Evolutionary conservation across 164 flowering plant species (phyloP).

Genomic region (Vitis vinifera): DNA sequence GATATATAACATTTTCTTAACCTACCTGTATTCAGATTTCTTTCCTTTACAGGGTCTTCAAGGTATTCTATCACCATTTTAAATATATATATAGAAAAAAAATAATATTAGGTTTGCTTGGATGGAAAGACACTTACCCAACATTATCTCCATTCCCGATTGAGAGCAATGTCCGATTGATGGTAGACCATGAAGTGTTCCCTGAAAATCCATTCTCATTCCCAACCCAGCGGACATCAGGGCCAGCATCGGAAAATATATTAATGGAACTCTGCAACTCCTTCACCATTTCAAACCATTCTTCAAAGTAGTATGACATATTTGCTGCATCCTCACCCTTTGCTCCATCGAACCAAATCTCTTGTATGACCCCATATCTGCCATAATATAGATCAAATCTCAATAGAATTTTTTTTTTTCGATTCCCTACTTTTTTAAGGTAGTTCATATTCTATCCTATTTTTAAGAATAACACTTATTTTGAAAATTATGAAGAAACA

Average conservation of each 20-base stretch:
- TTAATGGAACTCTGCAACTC: constrained; percentile 83
- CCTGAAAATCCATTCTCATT: constrained; percentile 80
- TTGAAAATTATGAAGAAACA: neutral
- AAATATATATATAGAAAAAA: neutral
- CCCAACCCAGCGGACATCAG: constrained; percentile 88
- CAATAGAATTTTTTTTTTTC: neutral
- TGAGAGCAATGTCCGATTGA: constrained; percentile 58
- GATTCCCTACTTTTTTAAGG: too few species aligned
- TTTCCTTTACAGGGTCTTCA: too few species aligned
- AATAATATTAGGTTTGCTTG: neutral
- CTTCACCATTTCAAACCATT: constrained; percentile 90
- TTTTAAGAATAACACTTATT: neutral
- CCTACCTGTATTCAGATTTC: too few species aligned
- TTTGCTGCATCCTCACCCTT: constrained; percentile 75
- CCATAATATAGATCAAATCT: constrained; percentile 6
- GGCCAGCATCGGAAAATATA: constrained; percentile 93
- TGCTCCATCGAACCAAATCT: constrained; percentile 98
- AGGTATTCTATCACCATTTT: too few species aligned
- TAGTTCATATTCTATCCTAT: too few species aligned
- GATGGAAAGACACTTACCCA: constrained; percentile 31
- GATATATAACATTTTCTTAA: too few species aligned
- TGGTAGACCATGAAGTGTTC: constrained; percentile 80
- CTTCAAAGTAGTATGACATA: constrained; percentile 73
- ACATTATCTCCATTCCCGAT: constrained; percentile 68
- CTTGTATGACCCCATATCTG: constrained; percentile 78